Conservation (phyloP, 768 basidiomycete species). For the Leccinum boreale region DNA sequence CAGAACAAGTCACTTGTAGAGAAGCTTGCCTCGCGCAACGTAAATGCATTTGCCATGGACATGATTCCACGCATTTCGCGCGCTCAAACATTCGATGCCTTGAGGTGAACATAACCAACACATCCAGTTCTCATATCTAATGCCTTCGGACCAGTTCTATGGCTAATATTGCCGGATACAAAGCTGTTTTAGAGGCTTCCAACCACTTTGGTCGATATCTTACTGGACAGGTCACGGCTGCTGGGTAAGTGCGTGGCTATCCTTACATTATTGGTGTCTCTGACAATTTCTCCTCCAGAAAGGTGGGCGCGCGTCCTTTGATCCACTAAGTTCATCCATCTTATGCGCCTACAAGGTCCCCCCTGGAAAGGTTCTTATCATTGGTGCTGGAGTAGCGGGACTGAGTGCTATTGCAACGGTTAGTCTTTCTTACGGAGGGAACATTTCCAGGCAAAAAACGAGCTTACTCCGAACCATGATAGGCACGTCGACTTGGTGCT, state of each 20-base stretch:
- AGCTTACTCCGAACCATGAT: constrained; percentile 2
- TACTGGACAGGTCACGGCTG: constrained; percentile 89
- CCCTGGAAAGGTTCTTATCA: constrained; percentile 82
- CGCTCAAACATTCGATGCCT: constrained; percentile 85
- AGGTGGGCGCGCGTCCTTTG: constrained; percentile 31
- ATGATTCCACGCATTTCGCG: constrained; percentile 89
- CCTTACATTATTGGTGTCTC: constrained; percentile 3
- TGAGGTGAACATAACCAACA: constrained; percentile 50
- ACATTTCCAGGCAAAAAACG: background rate
- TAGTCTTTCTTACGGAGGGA: constrained; percentile 14
- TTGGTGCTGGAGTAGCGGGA: constrained; percentile 87
- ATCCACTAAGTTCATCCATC: constrained; percentile 3
- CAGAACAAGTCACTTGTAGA: constrained; percentile 79
- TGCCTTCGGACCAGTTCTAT: constrained; percentile 57
- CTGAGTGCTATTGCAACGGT: constrained; percentile 86
- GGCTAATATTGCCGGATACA: constrained; percentile 94
- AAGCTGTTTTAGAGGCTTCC: constrained; percentile 87
- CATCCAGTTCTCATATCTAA: background rate
- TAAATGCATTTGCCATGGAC: constrained; percentile 86
- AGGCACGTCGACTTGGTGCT: constrained; percentile 82
- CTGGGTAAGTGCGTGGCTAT: constrained; percentile 56
- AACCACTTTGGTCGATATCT: constrained; percentile 88
- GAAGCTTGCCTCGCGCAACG: constrained; percentile 57
- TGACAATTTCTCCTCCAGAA: constrained; percentile 30
- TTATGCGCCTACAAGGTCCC: constrained; percentile 54